A percentile compares a stretch with the other conserved stretches of the same genome.
phyloP scores from a whole-genome alignment of 345 rosid species.

The Carallia pectinifolia region DNA sequence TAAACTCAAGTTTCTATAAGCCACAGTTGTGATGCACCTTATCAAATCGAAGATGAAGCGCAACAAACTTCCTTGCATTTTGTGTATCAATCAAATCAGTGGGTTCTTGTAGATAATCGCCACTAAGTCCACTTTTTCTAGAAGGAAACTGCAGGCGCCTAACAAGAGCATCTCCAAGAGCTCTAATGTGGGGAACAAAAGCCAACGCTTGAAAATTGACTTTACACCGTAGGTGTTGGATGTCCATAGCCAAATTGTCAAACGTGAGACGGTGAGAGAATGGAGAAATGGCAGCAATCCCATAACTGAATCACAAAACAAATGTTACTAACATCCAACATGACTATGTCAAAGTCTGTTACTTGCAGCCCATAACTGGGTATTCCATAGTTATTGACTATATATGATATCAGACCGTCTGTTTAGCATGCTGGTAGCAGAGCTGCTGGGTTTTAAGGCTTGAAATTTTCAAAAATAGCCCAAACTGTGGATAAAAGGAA shows the following conservation, averaged over 20 bases:
- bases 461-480: neutral
- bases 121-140: slow-evolving; percentile 31
- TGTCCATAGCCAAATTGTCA: slow-evolving; percentile 66
- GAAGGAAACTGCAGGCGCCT: slow-evolving; percentile 54
- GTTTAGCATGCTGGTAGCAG: neutral
- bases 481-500: neutral
- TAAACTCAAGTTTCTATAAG: neutral
- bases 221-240: slow-evolving; percentile 85
- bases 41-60: slow-evolving; percentile 91
- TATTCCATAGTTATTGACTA: too few species aligned
- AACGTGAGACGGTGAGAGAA: slow-evolving; percentile 92
- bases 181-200: slow-evolving; percentile 63
- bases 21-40: slow-evolving; percentile 45
- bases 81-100: slow-evolving; percentile 31
- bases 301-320: slow-evolving; percentile 47
- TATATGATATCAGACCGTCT: neutral
- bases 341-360: neutral
- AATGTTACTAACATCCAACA: neutral
- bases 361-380: neutral
- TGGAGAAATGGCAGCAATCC: slow-evolving; percentile 88
- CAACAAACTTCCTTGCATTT: slow-evolving; percentile 67
- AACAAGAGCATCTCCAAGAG: slow-evolving; percentile 68
- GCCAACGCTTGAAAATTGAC: slow-evolving; percentile 80
- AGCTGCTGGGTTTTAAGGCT: too few species aligned
- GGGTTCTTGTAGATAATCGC: slow-evolving; percentile 33